A percentile compares a stretch with the other conserved stretches of the same genome.
Evolutionary conservation across 768 basidiomycete species (phyloP).

Genomic region (Mycena epipterygia): DNA sequence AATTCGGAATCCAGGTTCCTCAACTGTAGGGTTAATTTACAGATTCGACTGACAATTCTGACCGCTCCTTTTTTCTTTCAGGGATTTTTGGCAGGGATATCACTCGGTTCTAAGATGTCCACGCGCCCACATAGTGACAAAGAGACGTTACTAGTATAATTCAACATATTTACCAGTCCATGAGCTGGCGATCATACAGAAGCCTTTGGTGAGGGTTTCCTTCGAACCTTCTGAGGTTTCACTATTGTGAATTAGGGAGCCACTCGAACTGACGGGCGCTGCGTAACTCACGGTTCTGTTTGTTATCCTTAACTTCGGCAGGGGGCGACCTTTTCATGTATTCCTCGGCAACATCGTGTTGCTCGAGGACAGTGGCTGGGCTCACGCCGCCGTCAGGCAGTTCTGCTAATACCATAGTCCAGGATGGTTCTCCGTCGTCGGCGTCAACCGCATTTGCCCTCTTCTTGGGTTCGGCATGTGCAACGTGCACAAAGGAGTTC

Average conservation of each 20-base stretch:
- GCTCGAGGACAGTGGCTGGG: conserved; percentile 47
- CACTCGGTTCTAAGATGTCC: conserved; percentile 67
- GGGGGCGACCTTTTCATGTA: conserved; percentile 45
- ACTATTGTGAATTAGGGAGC: conserved; percentile 31
- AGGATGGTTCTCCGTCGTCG: conserved; percentile 66
- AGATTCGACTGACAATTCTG: conserved; percentile 28
- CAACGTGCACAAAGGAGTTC: conserved; percentile 75
- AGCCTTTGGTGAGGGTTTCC: conserved; percentile 30
- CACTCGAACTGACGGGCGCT: background rate
- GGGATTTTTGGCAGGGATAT: conserved; percentile 85
- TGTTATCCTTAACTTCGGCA: background rate
- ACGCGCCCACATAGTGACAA: background rate
- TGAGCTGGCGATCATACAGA: conserved; percentile 2
- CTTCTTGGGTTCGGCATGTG: conserved; percentile 65
- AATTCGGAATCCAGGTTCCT: conserved; percentile 64
- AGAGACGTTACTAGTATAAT: conserved; percentile 11
- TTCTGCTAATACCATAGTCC: conserved; percentile 59
- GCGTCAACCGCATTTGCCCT: conserved; percentile 55
- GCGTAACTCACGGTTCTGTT: conserved; percentile 17
- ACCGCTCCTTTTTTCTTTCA: conserved; percentile 38
- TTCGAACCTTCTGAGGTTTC: conserved; percentile 29
- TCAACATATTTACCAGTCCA: conserved; percentile 2
- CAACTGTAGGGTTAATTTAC: conserved; percentile 62
- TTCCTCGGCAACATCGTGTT: conserved; percentile 51
- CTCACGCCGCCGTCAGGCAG: conserved; percentile 36